Percentiles rank a stretch among this genome's conserved stretches.
Evolutionary conservation across 2,329 filamentous ascomycete species (phyloP).

Genomic region (Fusarium sp.): DNA sequence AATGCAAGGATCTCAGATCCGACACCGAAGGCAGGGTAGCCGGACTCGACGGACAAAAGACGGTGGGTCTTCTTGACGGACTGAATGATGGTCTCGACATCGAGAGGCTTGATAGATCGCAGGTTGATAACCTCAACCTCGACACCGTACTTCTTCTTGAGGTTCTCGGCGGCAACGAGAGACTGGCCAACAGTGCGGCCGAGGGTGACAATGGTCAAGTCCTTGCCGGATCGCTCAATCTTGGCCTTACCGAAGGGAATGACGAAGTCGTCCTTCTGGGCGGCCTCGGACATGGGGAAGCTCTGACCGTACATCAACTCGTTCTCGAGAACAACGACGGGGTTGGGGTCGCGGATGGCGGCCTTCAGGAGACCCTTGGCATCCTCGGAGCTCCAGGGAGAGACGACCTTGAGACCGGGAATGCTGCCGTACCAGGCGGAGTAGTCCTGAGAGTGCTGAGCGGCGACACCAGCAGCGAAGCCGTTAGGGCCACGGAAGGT

Average conservation of each 20-base stretch:
- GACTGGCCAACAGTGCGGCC: slow-evolving; percentile 96
- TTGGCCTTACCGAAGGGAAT: slow-evolving; percentile 99
- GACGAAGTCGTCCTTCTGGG: slow-evolving; percentile 96
- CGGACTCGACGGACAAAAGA: slow-evolving; percentile 92
- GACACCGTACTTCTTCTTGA: slow-evolving; percentile 97
- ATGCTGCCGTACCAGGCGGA: slow-evolving; percentile 99
- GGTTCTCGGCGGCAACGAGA: slow-evolving; percentile 85
- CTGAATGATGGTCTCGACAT: slow-evolving; percentile 94
- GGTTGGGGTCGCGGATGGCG: slow-evolving; percentile 97
- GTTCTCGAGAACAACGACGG: slow-evolving; percentile 91
- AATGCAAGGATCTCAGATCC: slow-evolving; percentile 92
- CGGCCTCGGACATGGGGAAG: slow-evolving; percentile 98
- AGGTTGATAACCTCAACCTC: slow-evolving; percentile 98
- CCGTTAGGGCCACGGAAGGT: slow-evolving; percentile 99
- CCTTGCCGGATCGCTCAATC: slow-evolving; percentile 95
- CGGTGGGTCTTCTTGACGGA: slow-evolving; percentile 99
- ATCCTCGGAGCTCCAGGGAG: slow-evolving; percentile 96
- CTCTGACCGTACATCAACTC: slow-evolving; percentile 91
- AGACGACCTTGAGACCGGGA: slow-evolving; percentile 95
- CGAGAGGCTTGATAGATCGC: slow-evolving; percentile 95
- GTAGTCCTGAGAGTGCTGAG: slow-evolving; percentile 99
- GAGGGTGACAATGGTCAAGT: slow-evolving; percentile 93
- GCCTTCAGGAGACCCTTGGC: slow-evolving; percentile 98
- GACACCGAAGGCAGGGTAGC: slow-evolving; percentile 95
- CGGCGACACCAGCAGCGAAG: slow-evolving; percentile 93